A percentile compares a stretch with the other conserved stretches of the same genome.
These are phyloP conservation scores for Colletotrichum sp. DNA, from an alignment of 2,329 filamentous ascomycete genomes.

Conservation along the genomic window DNA sequence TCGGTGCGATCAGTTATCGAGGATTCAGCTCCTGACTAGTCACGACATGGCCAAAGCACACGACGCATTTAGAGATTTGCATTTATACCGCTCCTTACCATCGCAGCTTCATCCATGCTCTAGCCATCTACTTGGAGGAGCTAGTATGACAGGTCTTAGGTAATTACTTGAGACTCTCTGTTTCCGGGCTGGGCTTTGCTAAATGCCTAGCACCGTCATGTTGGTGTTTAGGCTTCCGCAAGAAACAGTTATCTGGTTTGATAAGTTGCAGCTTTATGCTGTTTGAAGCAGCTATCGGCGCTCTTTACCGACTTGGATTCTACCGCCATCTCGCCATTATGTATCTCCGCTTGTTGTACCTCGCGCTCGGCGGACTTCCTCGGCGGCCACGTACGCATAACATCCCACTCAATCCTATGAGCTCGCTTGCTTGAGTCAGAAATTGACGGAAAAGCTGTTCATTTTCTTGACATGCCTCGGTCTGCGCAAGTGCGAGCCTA, in stretches of 20 bases:
- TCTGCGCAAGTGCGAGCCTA: background rate
- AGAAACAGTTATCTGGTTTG: background rate
- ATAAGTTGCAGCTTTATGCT: background rate
- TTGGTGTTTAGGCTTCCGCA: background rate
- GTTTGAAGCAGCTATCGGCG: background rate
- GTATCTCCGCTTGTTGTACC: background rate
- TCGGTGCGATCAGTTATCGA: background rate
- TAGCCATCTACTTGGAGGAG: background rate
- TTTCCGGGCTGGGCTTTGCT: fast-evolving
- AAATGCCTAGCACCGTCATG: background rate
- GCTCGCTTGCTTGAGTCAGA: background rate
- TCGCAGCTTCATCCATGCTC: background rate
- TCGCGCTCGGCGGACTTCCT: background rate
- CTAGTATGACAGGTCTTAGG: fast-evolving
- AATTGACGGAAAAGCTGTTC: background rate
- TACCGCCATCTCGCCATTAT: background rate
- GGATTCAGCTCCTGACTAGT: fast-evolving
- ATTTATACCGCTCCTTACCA: background rate
- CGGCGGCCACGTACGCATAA: background rate
- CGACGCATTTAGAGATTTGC: background rate
- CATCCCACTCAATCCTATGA: background rate
- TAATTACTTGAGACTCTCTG: background rate
- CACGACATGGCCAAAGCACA: background rate
- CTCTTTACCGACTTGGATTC: background rate
- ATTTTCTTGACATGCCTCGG: background rate